Evolutionary conservation across 495 filamentous ascomycete species (phyloP), one percentile per base, ranked within the genome.

Genomic region (Pyrenopolyporus hunteri): DNA sequence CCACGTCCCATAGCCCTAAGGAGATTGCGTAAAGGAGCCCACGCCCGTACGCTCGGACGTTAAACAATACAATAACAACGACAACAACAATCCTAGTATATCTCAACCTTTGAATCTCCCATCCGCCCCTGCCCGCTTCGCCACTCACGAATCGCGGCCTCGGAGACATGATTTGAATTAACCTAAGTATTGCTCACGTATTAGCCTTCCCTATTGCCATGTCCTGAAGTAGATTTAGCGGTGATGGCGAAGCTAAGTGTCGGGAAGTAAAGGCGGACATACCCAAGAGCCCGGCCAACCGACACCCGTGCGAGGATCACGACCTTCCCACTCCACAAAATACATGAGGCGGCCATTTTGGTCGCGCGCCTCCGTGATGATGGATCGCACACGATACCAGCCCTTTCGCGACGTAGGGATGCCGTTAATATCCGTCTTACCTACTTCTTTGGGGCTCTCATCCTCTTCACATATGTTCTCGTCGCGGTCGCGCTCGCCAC

Each of bases 321-420:
- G n/a, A 7, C 66, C 63, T 14, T 66, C 58, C 66, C 66, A 69
- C 17, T 66, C 66, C n/a, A 69, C 63, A 4, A 69, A 43, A 26
- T 69, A 69, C 6, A 54, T 23, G 6, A 53, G 25, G 3, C 33
- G 31, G 2, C 50, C 52, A 9, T 42, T 43, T 3, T 1, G 42
- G n/a, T 44, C 40, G 16, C 37, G 61, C 2, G 31, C 32, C n/a
- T 69, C 63, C 6, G 47, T 28, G 16, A 66, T 25, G 32, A 69
- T 69, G n/a, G 49, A 44, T 5, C 47, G 43, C 0, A 69, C 29
- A 9, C 19, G 20, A 9, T 69, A 56, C 66, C 66, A 69, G 19
- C 58, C 58, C 16, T 62, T 62, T 10, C 44, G 42, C 0, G 37
- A 39, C 1, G 48, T 46, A 9, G 32, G 33, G 35, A 58, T 62